phyloP scores from a whole-genome alignment of 495 filamentous ascomycete species.

The Astrothelium macrocarpum region DNA sequence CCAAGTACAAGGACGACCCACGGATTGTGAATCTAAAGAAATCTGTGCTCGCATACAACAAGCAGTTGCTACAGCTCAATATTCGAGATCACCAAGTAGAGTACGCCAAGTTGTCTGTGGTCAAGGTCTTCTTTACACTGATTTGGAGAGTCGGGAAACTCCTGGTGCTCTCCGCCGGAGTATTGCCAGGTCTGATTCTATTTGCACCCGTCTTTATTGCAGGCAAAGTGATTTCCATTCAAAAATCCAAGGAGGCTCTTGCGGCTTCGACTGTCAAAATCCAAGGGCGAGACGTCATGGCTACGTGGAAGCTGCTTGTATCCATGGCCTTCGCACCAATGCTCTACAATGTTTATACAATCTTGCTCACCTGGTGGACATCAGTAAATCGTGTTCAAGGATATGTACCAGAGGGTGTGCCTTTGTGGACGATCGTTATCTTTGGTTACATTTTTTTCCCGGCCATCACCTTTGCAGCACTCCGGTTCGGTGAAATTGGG shows the following conservation, averaged over 20 bases:
- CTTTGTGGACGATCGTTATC: slow-evolving; percentile 65
- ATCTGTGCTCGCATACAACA: slow-evolving; percentile 79
- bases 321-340: slow-evolving; percentile 79
- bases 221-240: slow-evolving; percentile 79
- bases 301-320: slow-evolving; percentile 96
- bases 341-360: slow-evolving; percentile 73
- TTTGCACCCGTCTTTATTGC: slow-evolving; percentile 88
- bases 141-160: slow-evolving; percentile 75
- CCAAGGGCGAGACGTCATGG: slow-evolving; percentile 88
- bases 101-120: slow-evolving; percentile 73
- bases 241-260: slow-evolving; percentile 82
- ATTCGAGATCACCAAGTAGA: slow-evolving; percentile 93
- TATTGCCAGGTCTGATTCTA: slow-evolving; percentile 75
- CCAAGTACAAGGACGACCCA: slow-evolving; percentile 82
- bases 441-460: slow-evolving; percentile 73
- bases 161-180: slow-evolving; percentile 62
- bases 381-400: slow-evolving; percentile 73
- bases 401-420: slow-evolving; percentile 65
- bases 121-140: slow-evolving; percentile 63
- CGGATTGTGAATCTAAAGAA: slow-evolving; percentile 71
- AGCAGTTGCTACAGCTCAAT: slow-evolving; percentile 71
- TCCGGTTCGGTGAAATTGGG: slow-evolving; percentile 90
- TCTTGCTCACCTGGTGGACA: slow-evolving; percentile 64
- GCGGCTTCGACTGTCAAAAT: slow-evolving; percentile 91
- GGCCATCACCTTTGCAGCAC: slow-evolving; percentile 80